Conservation (phyloP, 306 rosid genomes). For the Begonia loranthoides region DNA sequence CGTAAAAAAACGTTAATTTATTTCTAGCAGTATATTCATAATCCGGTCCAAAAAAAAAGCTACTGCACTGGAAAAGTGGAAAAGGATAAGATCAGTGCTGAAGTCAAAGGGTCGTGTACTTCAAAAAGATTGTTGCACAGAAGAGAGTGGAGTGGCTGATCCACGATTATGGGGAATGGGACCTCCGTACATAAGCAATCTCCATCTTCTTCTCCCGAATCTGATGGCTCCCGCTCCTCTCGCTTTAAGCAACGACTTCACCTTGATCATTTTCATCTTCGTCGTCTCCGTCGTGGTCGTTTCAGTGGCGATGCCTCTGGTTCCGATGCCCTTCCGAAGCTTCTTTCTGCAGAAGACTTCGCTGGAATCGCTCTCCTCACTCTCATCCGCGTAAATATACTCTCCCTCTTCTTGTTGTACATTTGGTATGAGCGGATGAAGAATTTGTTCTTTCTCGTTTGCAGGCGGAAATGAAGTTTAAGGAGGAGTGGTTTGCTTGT, state of each 20-base stretch:
- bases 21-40: too few relatives aligned
- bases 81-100: too few relatives aligned
- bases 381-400: constrained; percentile 31
- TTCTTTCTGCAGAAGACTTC: constrained; percentile 31
- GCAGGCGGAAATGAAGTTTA: constrained; percentile 89
- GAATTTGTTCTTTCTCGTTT: neutral
- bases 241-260: constrained; percentile 42
- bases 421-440: neutral
- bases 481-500: constrained; percentile 92
- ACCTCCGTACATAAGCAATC: constrained; percentile 21
- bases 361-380: constrained; percentile 76
- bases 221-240: constrained; percentile 26
- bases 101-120: too few relatives aligned
- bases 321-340: constrained; percentile 22
- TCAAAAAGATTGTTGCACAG: too few relatives aligned
- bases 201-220: constrained; percentile 4
- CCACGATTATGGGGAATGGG: constrained; percentile 40
- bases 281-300: constrained; percentile 11
- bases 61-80: too few relatives aligned
- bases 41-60: too few relatives aligned
- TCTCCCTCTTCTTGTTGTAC: neutral
- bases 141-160: too few relatives aligned
- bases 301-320: constrained; percentile 5
- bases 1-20: too few relatives aligned
- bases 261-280: constrained; percentile 16